Conservation (phyloP, 176 grass and related monocot genomes). For the Oryza glaberrima region DNA sequence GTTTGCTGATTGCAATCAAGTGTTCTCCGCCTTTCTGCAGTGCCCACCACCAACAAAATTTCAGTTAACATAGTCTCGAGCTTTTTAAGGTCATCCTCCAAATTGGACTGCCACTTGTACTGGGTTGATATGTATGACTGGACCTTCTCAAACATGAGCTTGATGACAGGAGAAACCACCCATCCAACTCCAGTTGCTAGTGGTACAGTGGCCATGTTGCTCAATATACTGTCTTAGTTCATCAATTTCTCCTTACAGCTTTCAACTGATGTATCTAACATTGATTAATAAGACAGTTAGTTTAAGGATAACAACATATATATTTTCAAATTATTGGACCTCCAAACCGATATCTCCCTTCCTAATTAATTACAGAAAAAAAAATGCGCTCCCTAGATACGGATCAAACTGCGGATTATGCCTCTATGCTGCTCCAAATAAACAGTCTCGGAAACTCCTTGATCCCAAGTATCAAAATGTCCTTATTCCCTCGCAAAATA, state of each 20-base stretch:
- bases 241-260: neutral
- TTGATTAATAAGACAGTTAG: no score
- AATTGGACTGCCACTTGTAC: neutral
- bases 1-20: neutral
- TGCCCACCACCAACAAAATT: neutral
- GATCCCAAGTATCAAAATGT: no score
- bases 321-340: no score
- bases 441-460: no score
- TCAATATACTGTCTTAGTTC: neutral
- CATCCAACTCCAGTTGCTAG: neutral
- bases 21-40: neutral
- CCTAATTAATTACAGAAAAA: no score
- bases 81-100: neutral
- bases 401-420: no score
- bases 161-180: neutral
- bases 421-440: no score
- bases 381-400: no score
- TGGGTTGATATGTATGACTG: neutral
- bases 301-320: rapidly evolving
- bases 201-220: neutral
- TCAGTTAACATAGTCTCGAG: neutral
- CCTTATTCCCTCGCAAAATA: no score
- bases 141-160: neutral
- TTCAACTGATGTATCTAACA: neutral
- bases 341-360: no score